phyloP scores from a whole-genome alignment of 1,139 yeast genomes.

The Saccharomyces hybrid region DNA sequence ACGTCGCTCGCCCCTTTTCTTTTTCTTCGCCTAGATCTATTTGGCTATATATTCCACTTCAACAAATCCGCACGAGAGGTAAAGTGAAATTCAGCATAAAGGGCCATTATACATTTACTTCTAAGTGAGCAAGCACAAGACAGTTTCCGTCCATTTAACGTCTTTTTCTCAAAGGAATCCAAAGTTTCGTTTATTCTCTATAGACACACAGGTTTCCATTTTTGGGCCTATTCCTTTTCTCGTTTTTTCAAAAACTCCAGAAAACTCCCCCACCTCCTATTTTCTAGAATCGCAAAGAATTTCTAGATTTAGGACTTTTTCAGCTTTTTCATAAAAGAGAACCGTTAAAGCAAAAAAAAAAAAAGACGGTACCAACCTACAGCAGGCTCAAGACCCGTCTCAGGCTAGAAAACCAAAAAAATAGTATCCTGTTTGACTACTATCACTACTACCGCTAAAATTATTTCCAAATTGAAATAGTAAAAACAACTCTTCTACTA shows the following conservation, averaged over 20 bases:
- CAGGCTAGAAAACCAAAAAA: neutral
- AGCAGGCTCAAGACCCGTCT: neutral
- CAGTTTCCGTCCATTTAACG: neutral
- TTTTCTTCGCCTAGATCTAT: neutral
- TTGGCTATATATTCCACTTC: neutral
- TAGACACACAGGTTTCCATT: neutral
- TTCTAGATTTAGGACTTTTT: neutral
- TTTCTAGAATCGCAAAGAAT: neutral
- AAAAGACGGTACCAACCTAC: neutral
- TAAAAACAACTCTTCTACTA: neutral
- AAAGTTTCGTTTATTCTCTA: neutral
- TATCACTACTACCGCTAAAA: neutral
- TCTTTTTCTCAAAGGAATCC: neutral
- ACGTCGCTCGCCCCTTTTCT: slow-evolving; percentile 1
- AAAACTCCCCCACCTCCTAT: neutral
- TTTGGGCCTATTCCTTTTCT: neutral
- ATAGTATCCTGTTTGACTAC: neutral
- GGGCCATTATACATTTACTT: neutral
- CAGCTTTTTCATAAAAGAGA: neutral
- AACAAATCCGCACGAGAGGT: neutral
- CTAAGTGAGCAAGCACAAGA: neutral
- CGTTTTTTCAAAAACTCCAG: neutral
- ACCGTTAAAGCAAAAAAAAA: neutral
- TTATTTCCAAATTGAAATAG: neutral
- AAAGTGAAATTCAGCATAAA: neutral